A percentile compares a stretch with the other conserved stretches of the same genome.
phyloP scores from a whole-genome alignment of 352 stramenopile species.

The Pythium coloratum region DNA sequence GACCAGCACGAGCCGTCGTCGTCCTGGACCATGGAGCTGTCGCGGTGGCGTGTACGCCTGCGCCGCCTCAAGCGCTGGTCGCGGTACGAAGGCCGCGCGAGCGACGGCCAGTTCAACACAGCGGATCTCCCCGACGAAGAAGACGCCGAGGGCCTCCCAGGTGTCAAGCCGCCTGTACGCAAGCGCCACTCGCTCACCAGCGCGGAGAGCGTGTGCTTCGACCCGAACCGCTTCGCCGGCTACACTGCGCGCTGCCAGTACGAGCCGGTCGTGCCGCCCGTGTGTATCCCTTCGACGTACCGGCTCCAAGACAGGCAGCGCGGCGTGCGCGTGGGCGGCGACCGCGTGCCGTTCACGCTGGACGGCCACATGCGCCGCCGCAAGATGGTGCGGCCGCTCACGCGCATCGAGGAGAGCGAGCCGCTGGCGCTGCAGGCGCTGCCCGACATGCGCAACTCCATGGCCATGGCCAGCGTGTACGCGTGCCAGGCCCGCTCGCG shows the following conservation, averaged over 20 bases:
- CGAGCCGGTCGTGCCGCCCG: slow-evolving; percentile 29
- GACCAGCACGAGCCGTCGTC: slow-evolving; percentile 8
- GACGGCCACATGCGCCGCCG: slow-evolving; percentile 27
- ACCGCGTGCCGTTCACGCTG: slow-evolving; percentile 31
- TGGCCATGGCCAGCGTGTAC: slow-evolving; percentile 17
- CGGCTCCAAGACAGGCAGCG: slow-evolving; percentile 24
- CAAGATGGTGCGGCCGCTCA: slow-evolving; percentile 26
- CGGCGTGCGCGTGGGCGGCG: slow-evolving; percentile 27
- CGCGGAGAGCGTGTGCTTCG: slow-evolving; percentile 6
- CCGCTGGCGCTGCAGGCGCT: slow-evolving; percentile 10
- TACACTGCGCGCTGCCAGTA: not conserved
- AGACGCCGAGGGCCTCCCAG: not conserved
- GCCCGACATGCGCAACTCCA: slow-evolving; percentile 28
- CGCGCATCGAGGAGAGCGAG: slow-evolving; percentile 20
- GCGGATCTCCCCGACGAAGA: slow-evolving; percentile 14
- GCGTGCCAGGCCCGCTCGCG: slow-evolving; percentile 21
- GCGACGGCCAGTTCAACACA: slow-evolving; percentile 27
- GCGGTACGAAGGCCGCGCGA: slow-evolving; percentile 24
- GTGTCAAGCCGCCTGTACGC: not conserved
- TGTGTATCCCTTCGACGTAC: slow-evolving; percentile 31
- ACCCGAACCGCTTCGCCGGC: not conserved
- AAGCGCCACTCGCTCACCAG: slow-evolving; percentile 23
- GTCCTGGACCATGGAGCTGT: slow-evolving; percentile 28
- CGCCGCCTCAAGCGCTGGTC: slow-evolving; percentile 27
- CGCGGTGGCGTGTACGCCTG: slow-evolving; percentile 26